Conservation (phyloP, 169 alveolate genomes). For the Plasmodium inui region DNA sequence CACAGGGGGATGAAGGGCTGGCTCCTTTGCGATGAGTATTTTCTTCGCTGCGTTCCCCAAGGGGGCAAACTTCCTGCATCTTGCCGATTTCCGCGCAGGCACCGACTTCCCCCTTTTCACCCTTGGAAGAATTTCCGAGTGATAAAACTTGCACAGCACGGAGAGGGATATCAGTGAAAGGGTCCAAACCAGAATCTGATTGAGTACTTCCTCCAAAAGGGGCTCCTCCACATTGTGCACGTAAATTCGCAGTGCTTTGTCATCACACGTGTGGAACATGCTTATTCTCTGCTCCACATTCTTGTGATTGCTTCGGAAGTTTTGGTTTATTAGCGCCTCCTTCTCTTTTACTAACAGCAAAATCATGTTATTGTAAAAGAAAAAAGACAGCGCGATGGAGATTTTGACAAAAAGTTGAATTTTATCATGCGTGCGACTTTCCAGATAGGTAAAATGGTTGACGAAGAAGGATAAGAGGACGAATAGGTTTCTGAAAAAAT, state of each 20-base stretch:
- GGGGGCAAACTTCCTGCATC: background rate
- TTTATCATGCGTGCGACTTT: background rate
- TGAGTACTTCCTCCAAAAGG: constrained; percentile 23
- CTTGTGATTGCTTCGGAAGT: constrained; percentile 1
- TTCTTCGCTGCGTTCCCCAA: background rate
- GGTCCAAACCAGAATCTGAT: constrained; percentile 28
- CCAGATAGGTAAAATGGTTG: constrained; percentile 35
- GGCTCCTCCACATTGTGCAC: constrained; percentile 10
- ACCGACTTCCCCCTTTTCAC: background rate
- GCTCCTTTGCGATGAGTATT: background rate
- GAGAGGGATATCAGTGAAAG: constrained; percentile 27
- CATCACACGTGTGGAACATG: constrained; percentile 26
- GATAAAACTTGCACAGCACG: constrained; percentile 44
- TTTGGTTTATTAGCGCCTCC: constrained; percentile 29
- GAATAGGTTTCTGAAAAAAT: constrained; percentile 65
- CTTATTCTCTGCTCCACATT: constrained; percentile 2
- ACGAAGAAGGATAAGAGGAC: constrained; percentile 58
- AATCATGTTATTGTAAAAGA: constrained; percentile 63
- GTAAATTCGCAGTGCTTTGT: constrained; percentile 30
- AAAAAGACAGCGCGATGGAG: constrained; percentile 35
- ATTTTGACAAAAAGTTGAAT: constrained; percentile 41
- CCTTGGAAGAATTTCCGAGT: background rate
- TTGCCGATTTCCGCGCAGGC: background rate
- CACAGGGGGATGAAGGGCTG: background rate
- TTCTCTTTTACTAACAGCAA: constrained; percentile 28